Evolutionary conservation across 768 basidiomycete species (phyloP).

Genomic region (Tylopilus sp.): DNA sequence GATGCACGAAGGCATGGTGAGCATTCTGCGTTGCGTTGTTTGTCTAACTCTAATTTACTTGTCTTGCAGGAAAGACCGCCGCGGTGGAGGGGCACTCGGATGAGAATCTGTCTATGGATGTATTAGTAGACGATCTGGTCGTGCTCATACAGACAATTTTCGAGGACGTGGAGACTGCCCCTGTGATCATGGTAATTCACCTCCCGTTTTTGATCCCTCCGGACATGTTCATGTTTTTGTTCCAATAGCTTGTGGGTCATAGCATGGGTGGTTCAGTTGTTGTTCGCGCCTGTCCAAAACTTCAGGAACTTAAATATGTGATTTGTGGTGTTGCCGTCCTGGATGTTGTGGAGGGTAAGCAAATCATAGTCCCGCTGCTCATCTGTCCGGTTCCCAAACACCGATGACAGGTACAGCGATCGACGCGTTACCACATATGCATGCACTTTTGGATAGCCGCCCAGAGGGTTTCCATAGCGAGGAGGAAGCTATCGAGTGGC

Average conservation of each 20-base stretch:
- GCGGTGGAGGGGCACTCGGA: constrained; percentile 20
- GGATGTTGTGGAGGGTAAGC: constrained; percentile 86
- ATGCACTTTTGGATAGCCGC: constrained; percentile 76
- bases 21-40: constrained; percentile 17
- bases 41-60: background rate
- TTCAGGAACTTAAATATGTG: constrained; percentile 66
- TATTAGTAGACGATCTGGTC: constrained; percentile 72
- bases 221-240: background rate
- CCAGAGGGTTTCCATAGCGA: constrained; percentile 82
- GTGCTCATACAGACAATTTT: constrained; percentile 67
- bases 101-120: constrained; percentile 57
- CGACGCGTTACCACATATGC: constrained; percentile 93
- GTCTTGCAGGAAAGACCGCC: constrained; percentile 23
- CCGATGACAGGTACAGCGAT: constrained; percentile 71
- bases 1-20: constrained; percentile 89
- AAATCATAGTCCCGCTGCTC: background rate
- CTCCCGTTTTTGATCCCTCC: background rate
- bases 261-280: constrained; percentile 96
- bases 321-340: constrained; percentile 78
- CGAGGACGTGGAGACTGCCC: constrained; percentile 57
- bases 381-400: background rate
- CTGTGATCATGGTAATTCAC: constrained; percentile 62
- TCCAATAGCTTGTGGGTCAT: constrained; percentile 79
- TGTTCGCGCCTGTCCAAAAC: constrained; percentile 60
- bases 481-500: constrained; percentile 92